Base-by-base conservation (phyloP, 2,329 filamentous ascomycete genomes). In the Sporothrix phasma region DNA sequence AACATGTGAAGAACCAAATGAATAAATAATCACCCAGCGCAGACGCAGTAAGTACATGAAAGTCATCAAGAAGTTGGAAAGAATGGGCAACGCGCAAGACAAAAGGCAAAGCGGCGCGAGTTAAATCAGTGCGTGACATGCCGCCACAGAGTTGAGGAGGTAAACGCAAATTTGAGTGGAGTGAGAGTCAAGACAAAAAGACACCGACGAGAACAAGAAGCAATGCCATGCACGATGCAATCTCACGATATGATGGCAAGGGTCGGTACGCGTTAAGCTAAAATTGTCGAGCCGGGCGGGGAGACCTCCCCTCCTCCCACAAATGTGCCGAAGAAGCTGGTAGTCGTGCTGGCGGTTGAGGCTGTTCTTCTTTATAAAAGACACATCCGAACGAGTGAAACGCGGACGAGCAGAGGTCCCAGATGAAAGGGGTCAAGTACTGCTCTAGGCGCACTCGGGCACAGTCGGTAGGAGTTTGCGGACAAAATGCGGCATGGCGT, bases 391-490 rank as follows among this genome's bases (percentile, higher is more conserved):
- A 49, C 59, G 29, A 61, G 45, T 51, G 49, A 43, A 53, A 43
- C 46, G 39, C 49, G 11, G 29, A 31, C 8, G 19, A 19, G 45
- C 47, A 54, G 37, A 62, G 47, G 29, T n/a, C 24, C 24, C n/a
- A 41, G 29, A n/a, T n/a, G 43, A 13, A 10, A 22, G 15, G 43
- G 26, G 5, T 19, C 3, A 37, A 29, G 17, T 5, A 13, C 26
- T 47, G n/a, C 41, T 39, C 47, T 51, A 67, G 37, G 66, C 64
- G 49, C 61, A 64, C 59, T 68, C 67, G 59, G 66, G 41, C 53
- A 76, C 74, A 8, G 74, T 74, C 54, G 73, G 73, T 67, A 76
- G 72, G 26, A 75, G 69, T 67, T 72, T 73, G 62, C 74, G 74
- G 67, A 75, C 70, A 66, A 76, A 74, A 66, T 72, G 71, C 67